These are phyloP conservation scores for Exophiala phaeomuriformis DNA, from an alignment of 2,329 filamentous ascomycete species.

Conservation along the genomic window DNA sequence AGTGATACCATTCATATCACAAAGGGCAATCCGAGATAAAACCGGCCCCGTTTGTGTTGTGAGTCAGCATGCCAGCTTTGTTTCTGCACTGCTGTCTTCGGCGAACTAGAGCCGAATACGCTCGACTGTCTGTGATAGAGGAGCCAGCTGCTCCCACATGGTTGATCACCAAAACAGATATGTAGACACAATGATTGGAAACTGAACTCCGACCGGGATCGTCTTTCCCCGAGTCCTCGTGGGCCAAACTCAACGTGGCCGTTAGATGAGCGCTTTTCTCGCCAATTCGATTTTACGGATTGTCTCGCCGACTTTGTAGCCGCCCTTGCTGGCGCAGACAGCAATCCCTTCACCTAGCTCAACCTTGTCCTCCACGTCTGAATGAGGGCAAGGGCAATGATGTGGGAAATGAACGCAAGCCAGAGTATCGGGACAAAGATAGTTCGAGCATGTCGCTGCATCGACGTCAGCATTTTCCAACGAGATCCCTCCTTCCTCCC, in stretches of 20 bases:
- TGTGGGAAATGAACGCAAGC: conserved; percentile 95
- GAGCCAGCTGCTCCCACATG: too few relatives aligned
- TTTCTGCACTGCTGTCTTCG: not conserved
- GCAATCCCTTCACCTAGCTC: conserved; percentile 47
- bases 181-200: too few relatives aligned
- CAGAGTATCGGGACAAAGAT: conserved; percentile 88
- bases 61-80: not conserved
- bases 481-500: not conserved
- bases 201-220: too few relatives aligned
- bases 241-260: too few relatives aligned
- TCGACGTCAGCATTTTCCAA: not conserved
- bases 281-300: conserved; percentile 45
- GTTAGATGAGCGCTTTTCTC: conserved; percentile 43
- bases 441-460: conserved; percentile 78
- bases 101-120: not conserved
- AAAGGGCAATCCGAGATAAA: too few relatives aligned
- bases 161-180: too few relatives aligned
- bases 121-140: too few relatives aligned
- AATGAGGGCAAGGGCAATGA: conserved; percentile 89
- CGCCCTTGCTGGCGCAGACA: conserved; percentile 44
- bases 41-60: too few relatives aligned
- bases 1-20: too few relatives aligned
- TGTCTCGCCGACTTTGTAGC: conserved; percentile 42
- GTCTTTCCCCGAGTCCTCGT: too few relatives aligned
- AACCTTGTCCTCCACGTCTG: conserved; percentile 67